phyloP scores from a whole-genome alignment of 1,284 basidiomycete species.

The Sanguinoderma infundibulare region DNA sequence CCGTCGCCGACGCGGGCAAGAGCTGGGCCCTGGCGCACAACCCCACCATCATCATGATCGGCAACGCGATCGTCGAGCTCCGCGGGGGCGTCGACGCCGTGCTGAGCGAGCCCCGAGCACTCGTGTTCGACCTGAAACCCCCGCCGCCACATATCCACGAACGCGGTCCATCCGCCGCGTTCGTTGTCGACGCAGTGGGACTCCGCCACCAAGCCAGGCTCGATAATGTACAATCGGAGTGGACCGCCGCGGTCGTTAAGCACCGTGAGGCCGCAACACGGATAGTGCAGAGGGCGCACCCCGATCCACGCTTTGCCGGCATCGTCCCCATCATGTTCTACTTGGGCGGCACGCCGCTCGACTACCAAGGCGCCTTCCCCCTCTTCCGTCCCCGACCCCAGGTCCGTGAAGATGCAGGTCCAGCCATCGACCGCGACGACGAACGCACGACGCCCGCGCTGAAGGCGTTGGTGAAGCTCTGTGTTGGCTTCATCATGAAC shows the following conservation, averaged over 20 bases:
- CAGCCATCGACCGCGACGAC: too few species aligned
- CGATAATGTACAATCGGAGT: background rate
- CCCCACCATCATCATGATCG: background rate
- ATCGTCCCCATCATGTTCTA: background rate
- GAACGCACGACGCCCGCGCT: background rate
- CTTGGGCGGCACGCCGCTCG: background rate
- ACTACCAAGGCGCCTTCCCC: background rate
- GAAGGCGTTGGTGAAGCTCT: background rate
- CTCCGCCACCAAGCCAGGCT: background rate
- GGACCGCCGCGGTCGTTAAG: background rate
- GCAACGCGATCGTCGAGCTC: background rate
- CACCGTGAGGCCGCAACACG: background rate
- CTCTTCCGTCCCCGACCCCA: background rate
- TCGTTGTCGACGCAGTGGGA: background rate
- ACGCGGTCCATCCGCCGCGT: background rate
- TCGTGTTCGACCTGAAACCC: background rate
- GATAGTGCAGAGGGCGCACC: background rate
- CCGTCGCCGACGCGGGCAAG: background rate
- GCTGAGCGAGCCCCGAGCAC: background rate
- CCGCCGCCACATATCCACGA: background rate
- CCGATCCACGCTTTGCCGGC: background rate
- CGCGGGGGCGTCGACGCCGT: background rate
- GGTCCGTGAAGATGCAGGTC: too few species aligned
- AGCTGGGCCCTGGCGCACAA: background rate
- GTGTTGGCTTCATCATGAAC: background rate